These are phyloP conservation scores for Penicillium sp. DNA, from an alignment of 2,329 filamentous ascomycete species.

Conservation along the genomic window DNA sequence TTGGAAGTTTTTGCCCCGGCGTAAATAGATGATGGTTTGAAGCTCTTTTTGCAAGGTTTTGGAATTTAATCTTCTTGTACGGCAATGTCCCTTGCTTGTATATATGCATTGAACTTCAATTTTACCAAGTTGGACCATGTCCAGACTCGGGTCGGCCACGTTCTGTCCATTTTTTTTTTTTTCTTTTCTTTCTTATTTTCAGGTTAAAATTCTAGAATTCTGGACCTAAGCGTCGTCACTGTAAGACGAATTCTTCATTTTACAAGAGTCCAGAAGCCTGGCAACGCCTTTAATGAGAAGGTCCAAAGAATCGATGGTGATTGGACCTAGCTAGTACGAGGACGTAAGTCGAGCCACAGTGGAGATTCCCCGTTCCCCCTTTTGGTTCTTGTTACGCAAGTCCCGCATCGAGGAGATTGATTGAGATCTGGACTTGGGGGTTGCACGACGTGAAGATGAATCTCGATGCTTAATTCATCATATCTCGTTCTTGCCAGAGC, in stretches of 20 bases:
- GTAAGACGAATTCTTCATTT: not conserved
- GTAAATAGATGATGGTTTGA: constrained; percentile 18
- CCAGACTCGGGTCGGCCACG: not conserved
- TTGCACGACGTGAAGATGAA: not conserved
- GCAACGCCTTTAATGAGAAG: not conserved
- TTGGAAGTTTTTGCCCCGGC: constrained; percentile 8
- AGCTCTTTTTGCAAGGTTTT: not conserved
- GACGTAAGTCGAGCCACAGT: not conserved
- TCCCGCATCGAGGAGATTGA: not conserved
- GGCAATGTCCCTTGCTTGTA: constrained; percentile 5
- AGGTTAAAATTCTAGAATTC: not conserved
- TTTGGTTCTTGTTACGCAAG: not conserved
- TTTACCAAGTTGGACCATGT: not conserved
- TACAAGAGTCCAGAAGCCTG: not conserved
- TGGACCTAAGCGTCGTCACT: not conserved
- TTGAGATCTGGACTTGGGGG: not conserved
- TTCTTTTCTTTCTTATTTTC: not conserved
- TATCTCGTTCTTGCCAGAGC: not conserved
- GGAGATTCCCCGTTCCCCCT: not conserved
- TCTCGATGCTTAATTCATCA: not conserved
- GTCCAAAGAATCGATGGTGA: not conserved
- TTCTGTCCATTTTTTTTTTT: not conserved
- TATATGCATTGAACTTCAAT: constrained; percentile 6
- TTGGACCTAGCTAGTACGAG: not conserved
- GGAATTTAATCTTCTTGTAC: not conserved